These are phyloP conservation scores for Bathelium albidoporum DNA, from an alignment of 495 filamentous ascomycete genomes.

Conservation along the genomic window DNA sequence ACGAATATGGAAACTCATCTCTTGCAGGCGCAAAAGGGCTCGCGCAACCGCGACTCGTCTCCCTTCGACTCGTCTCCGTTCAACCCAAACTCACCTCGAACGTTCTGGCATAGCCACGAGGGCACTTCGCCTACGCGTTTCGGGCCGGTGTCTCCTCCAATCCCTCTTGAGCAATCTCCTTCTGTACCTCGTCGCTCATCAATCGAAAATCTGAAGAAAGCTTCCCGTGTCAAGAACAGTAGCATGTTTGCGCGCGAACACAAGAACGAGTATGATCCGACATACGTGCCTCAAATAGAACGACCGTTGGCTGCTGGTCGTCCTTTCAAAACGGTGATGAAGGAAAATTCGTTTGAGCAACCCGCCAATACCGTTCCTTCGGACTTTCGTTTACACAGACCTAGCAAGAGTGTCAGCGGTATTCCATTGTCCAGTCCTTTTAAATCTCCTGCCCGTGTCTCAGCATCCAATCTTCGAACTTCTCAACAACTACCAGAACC, in stretches of 20 bases:
- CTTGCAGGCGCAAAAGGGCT: not conserved
- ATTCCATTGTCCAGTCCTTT: slow-evolving; percentile 26
- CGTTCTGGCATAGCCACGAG: slow-evolving; percentile 79
- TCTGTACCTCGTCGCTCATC: slow-evolving; percentile 70
- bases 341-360: slow-evolving; percentile 14
- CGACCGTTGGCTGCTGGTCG: slow-evolving; percentile 60
- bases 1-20: not conserved
- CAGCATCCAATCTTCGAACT: not conserved
- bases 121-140: slow-evolving; percentile 48
- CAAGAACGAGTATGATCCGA: slow-evolving; percentile 81
- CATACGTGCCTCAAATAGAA: slow-evolving; percentile 61
- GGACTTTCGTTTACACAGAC: not conserved
- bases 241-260: slow-evolving; percentile 85
- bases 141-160: slow-evolving; percentile 51
- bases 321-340: slow-evolving; percentile 36
- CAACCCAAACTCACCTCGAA: slow-evolving; percentile 44
- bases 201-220: slow-evolving; percentile 84
- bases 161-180: slow-evolving; percentile 48
- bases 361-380: not conserved
- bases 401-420: slow-evolving; percentile 27
- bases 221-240: slow-evolving; percentile 92
- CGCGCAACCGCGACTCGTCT: slow-evolving; percentile 32
- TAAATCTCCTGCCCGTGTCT: slow-evolving; percentile 11
- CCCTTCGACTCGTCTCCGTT: slow-evolving; percentile 51
- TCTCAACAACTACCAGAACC: not conserved